Evolutionary conservation across 2,329 filamentous ascomycete species (phyloP).

Genomic region (Botrytis deweyae): DNA sequence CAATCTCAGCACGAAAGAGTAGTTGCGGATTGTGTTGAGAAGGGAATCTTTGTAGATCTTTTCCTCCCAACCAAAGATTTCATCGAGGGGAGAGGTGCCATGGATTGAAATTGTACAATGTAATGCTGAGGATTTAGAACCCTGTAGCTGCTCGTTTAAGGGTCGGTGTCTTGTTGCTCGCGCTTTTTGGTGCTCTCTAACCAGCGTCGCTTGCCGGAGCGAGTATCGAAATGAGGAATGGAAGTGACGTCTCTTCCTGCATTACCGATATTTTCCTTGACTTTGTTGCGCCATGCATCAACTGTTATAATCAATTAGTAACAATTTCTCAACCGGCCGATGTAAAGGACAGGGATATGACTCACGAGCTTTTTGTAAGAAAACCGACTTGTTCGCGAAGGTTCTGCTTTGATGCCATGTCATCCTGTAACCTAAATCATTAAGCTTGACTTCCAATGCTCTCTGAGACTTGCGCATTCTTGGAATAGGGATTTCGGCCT

Average conservation of each 20-base stretch:
- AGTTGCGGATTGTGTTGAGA: neutral
- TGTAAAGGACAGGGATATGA: slow-evolving; percentile 36
- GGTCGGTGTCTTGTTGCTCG: slow-evolving; percentile 30
- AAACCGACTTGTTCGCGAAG: slow-evolving; percentile 82
- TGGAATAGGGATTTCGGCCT: slow-evolving; percentile 73
- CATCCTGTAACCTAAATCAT: slow-evolving; percentile 92
- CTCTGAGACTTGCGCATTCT: slow-evolving; percentile 68
- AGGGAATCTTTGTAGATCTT: neutral
- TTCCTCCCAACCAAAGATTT: no score
- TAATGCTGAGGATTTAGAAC: neutral
- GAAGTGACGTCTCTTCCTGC: slow-evolving; percentile 72
- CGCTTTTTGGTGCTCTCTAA: slow-evolving; percentile 53
- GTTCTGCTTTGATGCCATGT: slow-evolving; percentile 94
- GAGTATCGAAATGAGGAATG: slow-evolving; percentile 83
- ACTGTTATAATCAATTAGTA: slow-evolving; percentile 53
- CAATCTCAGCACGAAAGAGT: neutral
- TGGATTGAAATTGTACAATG: neutral
- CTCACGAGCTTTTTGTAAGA: slow-evolving; percentile 88
- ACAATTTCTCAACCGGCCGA: neutral
- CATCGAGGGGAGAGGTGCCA: neutral
- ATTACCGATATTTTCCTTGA: slow-evolving; percentile 75
- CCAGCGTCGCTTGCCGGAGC: slow-evolving; percentile 79
- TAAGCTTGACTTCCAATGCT: slow-evolving; percentile 82
- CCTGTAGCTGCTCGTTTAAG: neutral
- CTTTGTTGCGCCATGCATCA: slow-evolving; percentile 93